phyloP scores from a whole-genome alignment of 1,284 basidiomycete species.

The Leccinum angustisporum region DNA sequence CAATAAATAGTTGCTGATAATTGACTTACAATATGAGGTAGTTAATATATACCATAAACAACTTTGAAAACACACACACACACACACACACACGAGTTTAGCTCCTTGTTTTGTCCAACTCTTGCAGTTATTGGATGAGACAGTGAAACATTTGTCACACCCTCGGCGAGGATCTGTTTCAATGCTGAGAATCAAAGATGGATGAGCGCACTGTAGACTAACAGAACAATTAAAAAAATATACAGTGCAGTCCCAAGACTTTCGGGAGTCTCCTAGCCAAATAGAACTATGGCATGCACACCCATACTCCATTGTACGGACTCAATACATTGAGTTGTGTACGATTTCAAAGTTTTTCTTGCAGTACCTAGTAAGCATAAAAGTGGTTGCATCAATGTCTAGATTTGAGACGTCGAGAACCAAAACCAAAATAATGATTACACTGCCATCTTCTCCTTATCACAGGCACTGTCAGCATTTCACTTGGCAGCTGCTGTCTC shows the following conservation, averaged over 20 bases:
- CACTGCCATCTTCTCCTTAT: not conserved
- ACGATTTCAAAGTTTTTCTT: not conserved
- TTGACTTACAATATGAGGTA: not conserved
- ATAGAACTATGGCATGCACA: not conserved
- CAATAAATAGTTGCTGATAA: not conserved
- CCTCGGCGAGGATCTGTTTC: not conserved
- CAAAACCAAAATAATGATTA: not conserved
- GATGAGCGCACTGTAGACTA: not conserved
- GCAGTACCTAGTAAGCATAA: not conserved
- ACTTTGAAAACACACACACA: not conserved
- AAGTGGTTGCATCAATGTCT: not conserved
- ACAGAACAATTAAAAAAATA: not conserved
- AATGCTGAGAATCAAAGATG: not conserved
- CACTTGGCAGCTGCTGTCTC: not conserved
- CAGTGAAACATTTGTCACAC: not conserved
- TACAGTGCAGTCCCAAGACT: not conserved
- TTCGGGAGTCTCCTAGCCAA: not conserved
- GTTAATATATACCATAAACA: not conserved
- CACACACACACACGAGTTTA: not conserved
- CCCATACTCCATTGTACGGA: not conserved
- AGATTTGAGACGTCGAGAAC: not conserved
- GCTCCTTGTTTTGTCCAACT: not conserved
- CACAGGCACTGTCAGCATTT: not conserved
- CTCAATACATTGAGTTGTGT: not conserved
- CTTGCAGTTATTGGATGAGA: slow-evolving; percentile 1